phyloP scores from a whole-genome alignment of 306 rosid genomes.

The Clitoria ternatea region DNA sequence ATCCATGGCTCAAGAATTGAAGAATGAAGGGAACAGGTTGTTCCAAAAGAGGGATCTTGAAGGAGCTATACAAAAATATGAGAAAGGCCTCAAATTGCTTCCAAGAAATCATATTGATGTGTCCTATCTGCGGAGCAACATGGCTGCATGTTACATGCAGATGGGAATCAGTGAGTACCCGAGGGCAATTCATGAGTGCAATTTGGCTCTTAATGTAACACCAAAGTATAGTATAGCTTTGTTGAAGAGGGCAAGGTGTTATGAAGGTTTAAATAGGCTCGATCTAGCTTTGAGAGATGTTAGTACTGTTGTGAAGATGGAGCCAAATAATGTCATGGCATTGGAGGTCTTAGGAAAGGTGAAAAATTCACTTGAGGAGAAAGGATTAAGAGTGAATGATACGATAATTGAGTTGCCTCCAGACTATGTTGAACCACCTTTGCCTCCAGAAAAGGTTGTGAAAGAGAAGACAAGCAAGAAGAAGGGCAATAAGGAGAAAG shows the following conservation, averaged over 20 bases:
- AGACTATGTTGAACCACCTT: conserved; percentile 60
- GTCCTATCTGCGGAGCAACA: conserved; percentile 76
- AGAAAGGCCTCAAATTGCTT: conserved; percentile 78
- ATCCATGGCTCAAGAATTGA: conserved; percentile 64
- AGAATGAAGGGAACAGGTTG: conserved; percentile 85
- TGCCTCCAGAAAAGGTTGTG: conserved; percentile 25
- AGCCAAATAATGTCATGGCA: conserved; percentile 83
- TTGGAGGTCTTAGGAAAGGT: conserved; percentile 68
- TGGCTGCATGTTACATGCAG: conserved; percentile 96
- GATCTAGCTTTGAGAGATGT: conserved; percentile 86
- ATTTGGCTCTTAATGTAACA: conserved; percentile 82
- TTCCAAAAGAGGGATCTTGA: conserved; percentile 72
- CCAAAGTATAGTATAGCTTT: conserved; percentile 82
- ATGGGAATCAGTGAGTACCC: conserved; percentile 84
- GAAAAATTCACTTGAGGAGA: conserved; percentile 54
- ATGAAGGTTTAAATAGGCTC: conserved; percentile 76
- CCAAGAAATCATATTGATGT: conserved; percentile 77
- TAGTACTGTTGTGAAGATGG: conserved; percentile 52
- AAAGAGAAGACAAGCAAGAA: conserved; percentile 62
- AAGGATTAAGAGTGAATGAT: conserved; percentile 59
- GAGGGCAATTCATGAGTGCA: conserved; percentile 79
- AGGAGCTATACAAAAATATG: conserved; percentile 78
- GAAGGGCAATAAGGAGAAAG: conserved; percentile 60
- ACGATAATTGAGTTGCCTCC: conserved; percentile 63
- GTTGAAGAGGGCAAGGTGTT: conserved; percentile 90